Evolutionary conservation across 768 basidiomycete species (phyloP), one percentile per base, ranked within the genome.

Genomic region (Asterophora parasitica): DNA sequence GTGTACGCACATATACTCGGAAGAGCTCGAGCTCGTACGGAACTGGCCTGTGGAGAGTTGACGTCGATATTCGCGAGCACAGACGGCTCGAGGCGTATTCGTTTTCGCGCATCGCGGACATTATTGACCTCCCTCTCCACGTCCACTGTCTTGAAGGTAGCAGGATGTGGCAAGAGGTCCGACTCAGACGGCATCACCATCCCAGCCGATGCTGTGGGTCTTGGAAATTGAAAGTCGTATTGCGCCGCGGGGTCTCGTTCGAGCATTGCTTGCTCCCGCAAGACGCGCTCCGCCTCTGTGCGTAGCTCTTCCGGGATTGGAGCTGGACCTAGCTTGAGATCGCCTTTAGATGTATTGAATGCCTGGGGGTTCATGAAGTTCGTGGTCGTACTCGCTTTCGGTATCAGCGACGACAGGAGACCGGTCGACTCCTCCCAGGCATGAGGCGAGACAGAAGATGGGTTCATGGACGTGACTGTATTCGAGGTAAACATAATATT

Each of bases 1-100:
- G 96, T 98, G 61, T 96, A 98, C 5, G 91, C 83, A 56, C 95
- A 96, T 45, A 98, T 83, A 57, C 94, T 97, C 2, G 95, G 95
- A 47, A 95, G 67, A 35, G 85, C 86, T 11, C 82, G 75, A 1
- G 83, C 75, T 47, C 79, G 71, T n/a, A 74, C 61, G 27, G 78
- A 64, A 44, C 70, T 67, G 7, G 75, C 81, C 63, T 85, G 87
- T 27, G 79, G 65, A 17, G 79, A 79, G 55, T 75, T 76, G 28
- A 65, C 63, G 60, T 88, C 85, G 10, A 81, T 64, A 52, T 74
- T 78, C 34, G 67, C 69, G 38, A 88, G 65, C 6, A 72, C 66
- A 5, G 82, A 81, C 0, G 91, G 90, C 3, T 96, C 95, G 12
- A 98, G 69, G 33, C 89, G 78, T 67, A 99, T 97, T 48, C 92